Base-by-base conservation (phyloP, 352 stramenopile genomes). In the Globisporangium heterothallicum region DNA sequence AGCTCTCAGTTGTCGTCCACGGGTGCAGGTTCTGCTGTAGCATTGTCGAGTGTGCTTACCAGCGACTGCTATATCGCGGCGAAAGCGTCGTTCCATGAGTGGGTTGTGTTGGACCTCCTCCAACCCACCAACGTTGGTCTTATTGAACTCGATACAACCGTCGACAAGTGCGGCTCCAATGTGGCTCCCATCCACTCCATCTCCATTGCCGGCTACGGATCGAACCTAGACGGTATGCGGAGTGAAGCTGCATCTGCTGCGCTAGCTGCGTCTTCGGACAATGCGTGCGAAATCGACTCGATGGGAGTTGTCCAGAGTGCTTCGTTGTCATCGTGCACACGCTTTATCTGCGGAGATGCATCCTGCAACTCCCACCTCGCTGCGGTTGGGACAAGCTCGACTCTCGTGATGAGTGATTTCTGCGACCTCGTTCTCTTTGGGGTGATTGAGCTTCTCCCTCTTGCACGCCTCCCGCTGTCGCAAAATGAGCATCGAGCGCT, bases 41-140 rank as follows among this genome's bases (percentile, higher is more conserved):
- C 69, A 0, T 42, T 88, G 2, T 43, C 63, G 12, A 70, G 59
- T 10, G 42, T 61, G 47, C 44, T 2, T 2, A 55, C 32, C 0
- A 59, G 43, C 6, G 46, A 58, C 8, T 92, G 78, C 40, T 92
- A 86, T 40, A 45, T 83, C 4, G 63, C 66, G 4, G 53, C 48
- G 6, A 41, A 34, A 4, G 29, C 72, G 0, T 78, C 75, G 0
- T 78, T 66, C 19, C 78, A 82, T 22, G 80, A 92, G 48, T 92
- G 78, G 78, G 52, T 92, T 2, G 63, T 92, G 12, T 44, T 92
- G 10, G 74, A 84, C 38, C 61, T 92, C 2, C 27, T 50, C 12
- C 38, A 43, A 5, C 74, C 65, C 9, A 70, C 70, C 34, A 42
- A 47, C 8, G 53, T 92, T 10, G 74, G 76, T 9, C 63, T 83